A percentile compares a stretch with the other conserved stretches of the same genome.
These are phyloP conservation scores for Penicillium sp. DNA, from an alignment of 2,329 filamentous ascomycete species.

Conservation along the genomic window DNA sequence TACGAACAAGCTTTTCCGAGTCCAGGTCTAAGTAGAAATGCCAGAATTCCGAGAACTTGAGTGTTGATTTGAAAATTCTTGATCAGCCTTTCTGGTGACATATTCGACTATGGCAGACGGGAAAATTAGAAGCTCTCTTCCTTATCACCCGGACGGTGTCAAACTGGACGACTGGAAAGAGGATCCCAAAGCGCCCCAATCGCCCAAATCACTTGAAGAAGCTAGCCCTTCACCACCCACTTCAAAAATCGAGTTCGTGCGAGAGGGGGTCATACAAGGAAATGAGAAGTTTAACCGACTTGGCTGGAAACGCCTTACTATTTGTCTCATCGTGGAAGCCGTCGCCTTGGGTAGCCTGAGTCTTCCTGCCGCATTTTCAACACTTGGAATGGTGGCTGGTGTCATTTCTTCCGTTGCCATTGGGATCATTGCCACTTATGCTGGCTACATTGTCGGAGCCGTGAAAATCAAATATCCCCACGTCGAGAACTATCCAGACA, in stretches of 20 bases:
- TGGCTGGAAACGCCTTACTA: slow-evolving; percentile 7
- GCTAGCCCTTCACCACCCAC: background rate
- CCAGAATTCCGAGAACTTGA: background rate
- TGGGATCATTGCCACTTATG: slow-evolving; percentile 1
- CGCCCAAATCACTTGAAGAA: background rate
- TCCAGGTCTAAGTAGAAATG: background rate
- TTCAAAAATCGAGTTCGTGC: background rate
- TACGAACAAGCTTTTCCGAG: background rate
- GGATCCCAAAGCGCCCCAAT: background rate
- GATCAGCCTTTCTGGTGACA: background rate
- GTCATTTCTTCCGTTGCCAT: background rate
- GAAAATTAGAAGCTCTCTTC: background rate
- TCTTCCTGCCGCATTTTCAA: slow-evolving; percentile 3
- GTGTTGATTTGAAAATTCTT: background rate
- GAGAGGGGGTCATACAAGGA: background rate
- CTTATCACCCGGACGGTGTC: background rate
- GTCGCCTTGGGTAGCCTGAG: slow-evolving; percentile 4
- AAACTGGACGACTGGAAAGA: background rate
- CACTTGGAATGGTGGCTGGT: slow-evolving; percentile 4
- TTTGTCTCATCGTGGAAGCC: slow-evolving; percentile 5
- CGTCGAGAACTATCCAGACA: slow-evolving; percentile 16
- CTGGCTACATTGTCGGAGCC: slow-evolving; percentile 14
- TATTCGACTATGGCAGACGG: background rate
- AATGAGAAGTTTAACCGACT: slow-evolving; percentile 4
- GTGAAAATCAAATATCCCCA: slow-evolving; percentile 18